Evolutionary conservation across 2,329 filamentous ascomycete species (phyloP).

Genomic region (Nectriaceae sp.): DNA sequence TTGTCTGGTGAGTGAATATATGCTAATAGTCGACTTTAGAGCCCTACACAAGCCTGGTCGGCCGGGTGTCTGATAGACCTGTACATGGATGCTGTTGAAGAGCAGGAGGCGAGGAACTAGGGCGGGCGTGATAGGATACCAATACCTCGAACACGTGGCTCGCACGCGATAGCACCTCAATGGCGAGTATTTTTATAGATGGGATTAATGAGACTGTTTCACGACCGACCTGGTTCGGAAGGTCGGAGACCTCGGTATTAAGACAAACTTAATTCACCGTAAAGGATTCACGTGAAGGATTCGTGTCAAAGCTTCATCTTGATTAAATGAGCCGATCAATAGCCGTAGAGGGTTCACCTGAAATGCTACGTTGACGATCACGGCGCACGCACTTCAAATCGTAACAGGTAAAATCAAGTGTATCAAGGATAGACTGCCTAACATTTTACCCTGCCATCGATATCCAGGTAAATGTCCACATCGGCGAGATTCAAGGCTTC

Average conservation of each 20-base stretch:
- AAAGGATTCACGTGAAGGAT: too few relatives aligned
- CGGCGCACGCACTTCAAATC: too few relatives aligned
- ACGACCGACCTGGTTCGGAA: not conserved
- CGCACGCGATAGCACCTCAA: conserved; percentile 10
- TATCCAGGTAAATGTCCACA: not conserved
- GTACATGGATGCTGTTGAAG: conserved; percentile 83
- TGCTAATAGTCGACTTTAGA: conserved; percentile 49
- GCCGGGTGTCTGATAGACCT: conserved; percentile 92
- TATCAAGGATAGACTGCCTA: not conserved
- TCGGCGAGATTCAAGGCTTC: too few relatives aligned
- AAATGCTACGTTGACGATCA: too few relatives aligned
- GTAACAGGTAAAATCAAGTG: not conserved
- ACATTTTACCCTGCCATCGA: not conserved
- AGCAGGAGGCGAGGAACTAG: conserved; percentile 36
- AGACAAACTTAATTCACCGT: too few relatives aligned
- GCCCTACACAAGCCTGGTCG: conserved; percentile 95
- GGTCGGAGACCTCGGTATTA: conserved; percentile 12
- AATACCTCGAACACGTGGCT: too few relatives aligned
- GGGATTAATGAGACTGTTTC: conserved; percentile 17
- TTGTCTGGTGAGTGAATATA: conserved; percentile 4
- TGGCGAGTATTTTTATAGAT: conserved; percentile 18
- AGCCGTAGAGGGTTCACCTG: too few relatives aligned
- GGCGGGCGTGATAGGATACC: not conserved
- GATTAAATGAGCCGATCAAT: too few relatives aligned
- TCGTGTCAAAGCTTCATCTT: too few relatives aligned